These are phyloP conservation scores for Jaapia argillacea DNA, from an alignment of 768 basidiomycete species.

Conservation along the genomic window DNA sequence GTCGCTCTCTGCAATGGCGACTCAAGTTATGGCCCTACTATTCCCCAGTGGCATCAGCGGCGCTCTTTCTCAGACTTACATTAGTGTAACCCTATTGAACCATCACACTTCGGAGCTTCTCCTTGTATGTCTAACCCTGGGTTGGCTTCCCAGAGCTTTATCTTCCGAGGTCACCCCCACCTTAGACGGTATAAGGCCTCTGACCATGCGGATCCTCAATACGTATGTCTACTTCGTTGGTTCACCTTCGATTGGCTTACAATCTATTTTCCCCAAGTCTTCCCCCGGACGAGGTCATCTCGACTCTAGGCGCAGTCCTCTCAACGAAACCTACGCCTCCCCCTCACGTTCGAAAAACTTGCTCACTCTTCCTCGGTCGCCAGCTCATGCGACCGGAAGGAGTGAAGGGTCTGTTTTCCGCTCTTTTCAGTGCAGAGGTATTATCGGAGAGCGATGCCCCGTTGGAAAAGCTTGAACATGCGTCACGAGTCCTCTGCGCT, in stretches of 20 bases:
- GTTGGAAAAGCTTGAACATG: constrained; percentile 64
- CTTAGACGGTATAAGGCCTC: constrained; percentile 37
- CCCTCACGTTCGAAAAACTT: constrained; percentile 46
- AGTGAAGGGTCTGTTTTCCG: constrained; percentile 55
- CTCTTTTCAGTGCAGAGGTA: constrained; percentile 59
- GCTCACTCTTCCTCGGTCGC: constrained; percentile 52
- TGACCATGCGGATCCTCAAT: constrained; percentile 45
- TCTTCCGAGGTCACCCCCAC: constrained; percentile 27
- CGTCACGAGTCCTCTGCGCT: constrained; percentile 53
- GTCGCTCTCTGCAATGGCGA: constrained; percentile 31
- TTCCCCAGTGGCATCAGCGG: constrained; percentile 44
- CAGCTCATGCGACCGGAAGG: constrained; percentile 68
- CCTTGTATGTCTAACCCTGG: constrained; percentile 49
- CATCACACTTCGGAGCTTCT: constrained; percentile 52
- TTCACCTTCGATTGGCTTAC: neutral
- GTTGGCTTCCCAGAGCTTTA: constrained; percentile 59
- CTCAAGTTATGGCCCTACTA: constrained; percentile 36
- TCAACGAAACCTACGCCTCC: constrained; percentile 31
- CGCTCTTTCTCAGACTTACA: constrained; percentile 43
- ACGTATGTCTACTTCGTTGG: constrained; percentile 35
- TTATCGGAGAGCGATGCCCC: constrained; percentile 36
- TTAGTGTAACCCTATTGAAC: constrained; percentile 48
- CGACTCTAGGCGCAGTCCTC: constrained; percentile 52
- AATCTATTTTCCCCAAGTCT: constrained; percentile 30
- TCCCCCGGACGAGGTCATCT: constrained; percentile 54